Evolutionary conservation across 139 green algal genomes (phyloP), one percentile per base, ranked within the genome.

Genomic region (Nannochloris sp.): DNA sequence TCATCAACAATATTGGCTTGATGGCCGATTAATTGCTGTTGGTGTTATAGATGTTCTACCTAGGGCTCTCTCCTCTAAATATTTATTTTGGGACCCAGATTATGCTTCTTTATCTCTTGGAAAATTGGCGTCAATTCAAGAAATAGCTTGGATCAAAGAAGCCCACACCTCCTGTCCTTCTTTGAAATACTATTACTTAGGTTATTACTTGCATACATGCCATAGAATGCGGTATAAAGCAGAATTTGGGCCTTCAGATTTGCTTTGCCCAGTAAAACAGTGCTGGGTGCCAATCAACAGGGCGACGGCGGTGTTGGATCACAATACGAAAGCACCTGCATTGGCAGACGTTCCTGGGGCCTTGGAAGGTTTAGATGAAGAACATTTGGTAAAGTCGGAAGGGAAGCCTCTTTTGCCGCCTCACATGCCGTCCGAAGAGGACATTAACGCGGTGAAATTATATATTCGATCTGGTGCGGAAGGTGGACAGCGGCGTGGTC

Each of bases 171-270:
- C 19, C 35, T 74, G 53, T 47, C 72, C 79, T 6, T 31, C 67
- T 12, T 80, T 97, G 44, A 65, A 72, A 9, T 95, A 89, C 65
- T 96, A 96, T 78, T 96, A 97, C 74, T 83, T 97, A 54, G 92
- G 91, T 33, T 97, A 85, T 74, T 98, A 97, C 86, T 92, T 98
- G 39, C 87, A 95, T 76, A 87, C 60, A 46, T 98, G 92, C 83
- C 78, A 80, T 45, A 95, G 96, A 79, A 97, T 97, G 90, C 71
- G 69, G 27, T 85, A 85, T 71, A 92, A 92, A 72, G 91, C 84
- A 4, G 86, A 93, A 32, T 98, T 91, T 70, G 38, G 59, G 19
- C 92, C 92, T 8, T 84, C 76, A 4, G 85, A 98, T 39, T 81
- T 98, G 60, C 82, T 98, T 36, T 98, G 92, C 69, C 88, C 83